Evolutionary conservation across 2,329 filamentous ascomycete genomes (phyloP), one percentile per base, ranked within the genome.

Genomic region (Mycosphaerelloides madeirae): DNA sequence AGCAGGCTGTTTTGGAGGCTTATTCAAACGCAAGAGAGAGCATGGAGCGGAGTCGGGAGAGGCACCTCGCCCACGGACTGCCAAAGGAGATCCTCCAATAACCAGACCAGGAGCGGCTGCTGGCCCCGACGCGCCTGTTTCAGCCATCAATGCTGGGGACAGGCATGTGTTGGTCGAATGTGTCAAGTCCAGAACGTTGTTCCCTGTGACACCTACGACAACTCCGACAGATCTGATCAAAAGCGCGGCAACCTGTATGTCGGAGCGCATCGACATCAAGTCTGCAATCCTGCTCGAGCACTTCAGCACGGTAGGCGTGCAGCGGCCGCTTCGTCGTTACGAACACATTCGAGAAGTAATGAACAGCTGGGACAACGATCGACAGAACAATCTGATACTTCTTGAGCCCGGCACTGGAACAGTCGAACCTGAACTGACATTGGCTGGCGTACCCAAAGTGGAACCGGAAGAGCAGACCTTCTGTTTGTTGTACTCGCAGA

Each of bases 311-410:
- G 76, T 93, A 1, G 87, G 87, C 22, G 74, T 97, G 2, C 86
- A 94, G 64, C 81, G 91, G 31, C 84, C 86, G 1, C 69, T 97
- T 19, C 84, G 91, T 31, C 83, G 81, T 31, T 96, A 95, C 62
- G 91, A 97, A 68, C 81, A 80, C 50, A 78, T 97, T 25, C 80
- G 87, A 48, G 87, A 95, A 58, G 79, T 95, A 16, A 79, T 96
- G 76, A 94, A 95, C 64, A 94, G 89, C 0, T 97, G 91, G 91
- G 87, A 95, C 49, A 74, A 77, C 33, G 89, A 95, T 63, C 73
- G 76, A 2, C 83, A 89, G 55, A 93, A 95, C 58, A 74, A 77
- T 6, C 72, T 97, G 12, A 68, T 85, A 14, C 74, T 96, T 16
- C 69, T 83, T 43, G 74, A 82, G 12, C 58, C 59, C 12, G 76